Percentiles rank a stretch among this genome's conserved stretches.
Evolutionary conservation across 179 eudicot species (phyloP).

Genomic region (Beta lomatogona): DNA sequence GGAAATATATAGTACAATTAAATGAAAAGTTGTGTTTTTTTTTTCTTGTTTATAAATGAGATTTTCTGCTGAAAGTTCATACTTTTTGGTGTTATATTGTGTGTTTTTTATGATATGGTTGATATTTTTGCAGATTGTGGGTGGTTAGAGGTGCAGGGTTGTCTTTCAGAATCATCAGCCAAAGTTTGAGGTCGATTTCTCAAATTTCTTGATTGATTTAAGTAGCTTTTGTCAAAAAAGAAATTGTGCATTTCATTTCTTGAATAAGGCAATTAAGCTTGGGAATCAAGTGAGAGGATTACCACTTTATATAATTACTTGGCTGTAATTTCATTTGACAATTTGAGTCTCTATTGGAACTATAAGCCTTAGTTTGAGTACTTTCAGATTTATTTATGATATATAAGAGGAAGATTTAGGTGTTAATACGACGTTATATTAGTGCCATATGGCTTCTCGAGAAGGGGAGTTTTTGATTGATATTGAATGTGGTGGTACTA

Average conservation of each 20-base stretch:
- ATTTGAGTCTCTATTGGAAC: conserved; percentile 9
- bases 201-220: conserved; percentile 1
- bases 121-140: conserved; percentile 28
- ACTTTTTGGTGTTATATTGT: not conserved
- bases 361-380: not conserved
- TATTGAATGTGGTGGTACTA: conserved; percentile 40
- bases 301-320: not conserved
- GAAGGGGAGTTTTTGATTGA: conserved; percentile 38
- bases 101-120: conserved; percentile 16
- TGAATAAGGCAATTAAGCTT: not conserved
- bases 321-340: conserved; percentile 10
- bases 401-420: conserved; percentile 25
- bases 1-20: no score
- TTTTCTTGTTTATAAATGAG: not conserved
- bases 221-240: not conserved
- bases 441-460: conserved; percentile 33
- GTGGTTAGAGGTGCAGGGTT: conserved; percentile 36
- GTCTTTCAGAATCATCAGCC: conserved; percentile 12
- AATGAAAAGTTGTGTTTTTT: no score
- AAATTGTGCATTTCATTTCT: not conserved
- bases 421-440: not conserved
- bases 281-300: conserved; percentile 2
- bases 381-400: conserved; percentile 12
- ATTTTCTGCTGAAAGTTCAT: conserved; percentile 14
- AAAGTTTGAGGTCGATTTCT: conserved; percentile 24